These are phyloP conservation scores for Pseudohyphozyma bogoriensis DNA, from an alignment of 768 basidiomycete genomes.

Conservation along the genomic window DNA sequence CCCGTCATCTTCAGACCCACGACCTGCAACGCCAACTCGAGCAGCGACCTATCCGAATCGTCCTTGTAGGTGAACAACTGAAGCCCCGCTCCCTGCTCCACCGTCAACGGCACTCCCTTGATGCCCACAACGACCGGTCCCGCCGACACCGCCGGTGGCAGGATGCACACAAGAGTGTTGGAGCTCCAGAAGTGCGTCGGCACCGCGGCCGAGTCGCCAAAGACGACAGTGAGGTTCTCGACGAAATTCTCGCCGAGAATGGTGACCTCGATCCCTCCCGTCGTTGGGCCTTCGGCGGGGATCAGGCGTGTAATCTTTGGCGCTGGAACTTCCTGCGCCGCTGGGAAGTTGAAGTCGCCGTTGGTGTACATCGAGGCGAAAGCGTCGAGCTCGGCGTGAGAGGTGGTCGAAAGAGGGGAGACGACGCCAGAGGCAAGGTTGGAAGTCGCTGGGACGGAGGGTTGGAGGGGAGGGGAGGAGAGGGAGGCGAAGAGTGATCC, in stretches of 20 bases:
- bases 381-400: slow-evolving; percentile 10
- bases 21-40: slow-evolving; percentile 91
- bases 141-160: slow-evolving; percentile 69
- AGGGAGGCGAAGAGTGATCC: too few relatives aligned
- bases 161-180: slow-evolving; percentile 79
- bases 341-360: too few relatives aligned
- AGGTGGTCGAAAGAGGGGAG: too few relatives aligned
- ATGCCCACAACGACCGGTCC: slow-evolving; percentile 88
- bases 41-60: slow-evolving; percentile 80
- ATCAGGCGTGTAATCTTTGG: slow-evolving; percentile 43
- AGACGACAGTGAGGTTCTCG: slow-evolving; percentile 55
- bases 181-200: slow-evolving; percentile 86
- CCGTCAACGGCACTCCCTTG: slow-evolving; percentile 50
- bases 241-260: slow-evolving; percentile 79
- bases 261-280: slow-evolving; percentile 80
- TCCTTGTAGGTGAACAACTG: slow-evolving; percentile 78
- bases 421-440: too few relatives aligned
- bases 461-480: too few relatives aligned
- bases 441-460: too few relatives aligned
- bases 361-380: neutral
- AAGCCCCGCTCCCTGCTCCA: slow-evolving; percentile 43
- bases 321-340: too few relatives aligned
- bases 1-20: slow-evolving; percentile 96
- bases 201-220: slow-evolving; percentile 70
- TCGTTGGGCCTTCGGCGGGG: slow-evolving; percentile 37